Evolutionary conservation across 306 rosid species (phyloP), one percentile per base, ranked within the genome.

Genomic region (Prunus campanulata): DNA sequence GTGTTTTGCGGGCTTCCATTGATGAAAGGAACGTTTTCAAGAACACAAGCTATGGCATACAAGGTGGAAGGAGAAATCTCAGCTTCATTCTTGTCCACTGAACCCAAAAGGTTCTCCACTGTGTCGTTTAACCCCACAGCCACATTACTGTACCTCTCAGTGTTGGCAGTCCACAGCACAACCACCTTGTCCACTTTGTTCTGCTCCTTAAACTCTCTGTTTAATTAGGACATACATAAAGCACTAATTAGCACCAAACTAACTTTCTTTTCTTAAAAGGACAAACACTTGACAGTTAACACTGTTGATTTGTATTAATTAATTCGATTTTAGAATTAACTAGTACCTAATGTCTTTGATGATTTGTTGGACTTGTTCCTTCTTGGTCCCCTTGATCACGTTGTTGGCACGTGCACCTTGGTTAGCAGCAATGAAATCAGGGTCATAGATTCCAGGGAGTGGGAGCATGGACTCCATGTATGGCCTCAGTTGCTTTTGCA

Each of bases 1-100:
- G 97, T 95, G 86, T 95, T 95, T 81, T 95, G 98, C 68, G 97
- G 97, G 85, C 98, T 95, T 84, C 97, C 98, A 81, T 95, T 95
- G 87, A 95, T 86, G 87, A 95, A 95, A 77, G 98, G 96, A 71
- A 95, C 49, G 78, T 86, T 89, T 76, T 92, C 98, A 82, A 86
- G 78, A 56, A 85, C 86, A 89, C 98, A 95, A 57, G 98, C 98
- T 61, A 90, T 81, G 61, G 89, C 97, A 84, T 72, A 90, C 86
- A 95, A 74, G 70, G 99, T 92, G 71, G 98, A 95, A 83, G 98
- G 98, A 79, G 98, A 95, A 54, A 95, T 95, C 93, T 95, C 98
- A 20, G 92, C 70, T 76, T 95, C 98, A 79, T 95, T 83, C 89
- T 79, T 89, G 65, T 95, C 98, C 77, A 95, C 62, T 3, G 96